Conservation (phyloP, 345 rosid genomes). For the Psidium guajava region DNA sequence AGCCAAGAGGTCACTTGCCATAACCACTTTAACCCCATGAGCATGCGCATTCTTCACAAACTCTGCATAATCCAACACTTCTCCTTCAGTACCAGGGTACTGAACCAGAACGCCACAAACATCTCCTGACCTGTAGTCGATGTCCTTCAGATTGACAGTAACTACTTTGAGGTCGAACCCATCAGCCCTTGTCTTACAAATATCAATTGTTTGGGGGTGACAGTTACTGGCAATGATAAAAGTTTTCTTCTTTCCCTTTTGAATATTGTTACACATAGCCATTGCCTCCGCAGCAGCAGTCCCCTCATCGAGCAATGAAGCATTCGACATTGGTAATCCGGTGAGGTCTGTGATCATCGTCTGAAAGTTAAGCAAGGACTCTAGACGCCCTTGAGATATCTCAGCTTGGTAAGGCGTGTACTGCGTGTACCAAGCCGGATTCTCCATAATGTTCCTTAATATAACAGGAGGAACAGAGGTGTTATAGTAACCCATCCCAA, state of each 20-base stretch:
- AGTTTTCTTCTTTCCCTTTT: conserved; percentile 85
- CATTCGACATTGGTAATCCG: conserved; percentile 90
- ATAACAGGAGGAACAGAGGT: conserved; percentile 87
- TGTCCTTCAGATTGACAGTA: conserved; percentile 63
- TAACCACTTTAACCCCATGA: conserved; percentile 89
- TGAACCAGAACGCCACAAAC: conserved; percentile 96
- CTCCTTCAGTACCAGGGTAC: conserved; percentile 96
- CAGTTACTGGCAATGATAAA: conserved; percentile 76
- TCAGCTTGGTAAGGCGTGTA: conserved; percentile 98
- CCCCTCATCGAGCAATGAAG: conserved; percentile 91
- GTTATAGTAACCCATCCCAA: conserved; percentile 95
- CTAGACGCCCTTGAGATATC: conserved; percentile 89
- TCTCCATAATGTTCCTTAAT: conserved; percentile 89
- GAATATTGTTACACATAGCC: conserved; percentile 95
- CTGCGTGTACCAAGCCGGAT: conserved; percentile 98
- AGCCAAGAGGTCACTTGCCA: conserved; percentile 89
- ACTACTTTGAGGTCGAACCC: conserved; percentile 79
- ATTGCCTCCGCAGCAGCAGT: conserved; percentile 99
- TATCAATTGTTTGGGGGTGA: conserved; percentile 94
- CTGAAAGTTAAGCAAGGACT: conserved; percentile 82
- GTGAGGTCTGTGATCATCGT: conserved; percentile 85
- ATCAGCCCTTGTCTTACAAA: conserved; percentile 83
- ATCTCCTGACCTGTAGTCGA: conserved; percentile 67
- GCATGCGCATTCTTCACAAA: conserved; percentile 90
- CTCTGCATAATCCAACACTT: conserved; percentile 76